Conservation (phyloP, 331 rosid genomes). For the Cydonia oblonga region DNA sequence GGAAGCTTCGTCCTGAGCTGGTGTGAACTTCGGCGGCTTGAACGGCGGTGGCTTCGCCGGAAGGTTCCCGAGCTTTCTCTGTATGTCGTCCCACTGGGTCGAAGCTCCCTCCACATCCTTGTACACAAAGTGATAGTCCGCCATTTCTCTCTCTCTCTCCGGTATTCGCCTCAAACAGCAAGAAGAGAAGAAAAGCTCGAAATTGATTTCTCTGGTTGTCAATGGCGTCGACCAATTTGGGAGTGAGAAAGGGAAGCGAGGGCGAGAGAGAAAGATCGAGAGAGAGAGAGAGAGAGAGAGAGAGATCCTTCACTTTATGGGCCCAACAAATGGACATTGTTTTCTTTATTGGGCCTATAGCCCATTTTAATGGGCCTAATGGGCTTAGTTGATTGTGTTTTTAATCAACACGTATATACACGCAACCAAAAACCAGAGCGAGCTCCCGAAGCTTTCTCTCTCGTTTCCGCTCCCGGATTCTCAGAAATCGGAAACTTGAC, state of each 20-base stretch:
- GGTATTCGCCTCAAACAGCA: background rate
- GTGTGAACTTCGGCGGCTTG: constrained; percentile 73
- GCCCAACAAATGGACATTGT: no score
- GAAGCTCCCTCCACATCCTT: constrained; percentile 88
- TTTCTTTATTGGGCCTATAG: background rate
- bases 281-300: no score
- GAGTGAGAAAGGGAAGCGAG: no score
- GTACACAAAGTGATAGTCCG: constrained; percentile 77
- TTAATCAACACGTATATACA: background rate
- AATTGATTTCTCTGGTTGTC: background rate
- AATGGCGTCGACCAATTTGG: background rate
- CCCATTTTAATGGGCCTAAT: no score
- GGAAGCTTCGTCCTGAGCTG: constrained; percentile 46
- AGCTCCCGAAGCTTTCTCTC: background rate
- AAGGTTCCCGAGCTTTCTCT: constrained; percentile 72
- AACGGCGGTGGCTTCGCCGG: constrained; percentile 63
- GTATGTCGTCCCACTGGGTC: constrained; percentile 96
- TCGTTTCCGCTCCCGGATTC: background rate
- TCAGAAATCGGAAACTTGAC: background rate
- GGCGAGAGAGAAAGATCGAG: background rate
- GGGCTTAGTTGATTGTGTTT: background rate
- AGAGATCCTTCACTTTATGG: background rate
- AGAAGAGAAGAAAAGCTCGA: background rate
- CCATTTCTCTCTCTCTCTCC: constrained; percentile 28
- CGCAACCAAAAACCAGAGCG: background rate